Base-by-base conservation (phyloP, 192 early-diverging fungal species). In the Coemansia sp. region DNA sequence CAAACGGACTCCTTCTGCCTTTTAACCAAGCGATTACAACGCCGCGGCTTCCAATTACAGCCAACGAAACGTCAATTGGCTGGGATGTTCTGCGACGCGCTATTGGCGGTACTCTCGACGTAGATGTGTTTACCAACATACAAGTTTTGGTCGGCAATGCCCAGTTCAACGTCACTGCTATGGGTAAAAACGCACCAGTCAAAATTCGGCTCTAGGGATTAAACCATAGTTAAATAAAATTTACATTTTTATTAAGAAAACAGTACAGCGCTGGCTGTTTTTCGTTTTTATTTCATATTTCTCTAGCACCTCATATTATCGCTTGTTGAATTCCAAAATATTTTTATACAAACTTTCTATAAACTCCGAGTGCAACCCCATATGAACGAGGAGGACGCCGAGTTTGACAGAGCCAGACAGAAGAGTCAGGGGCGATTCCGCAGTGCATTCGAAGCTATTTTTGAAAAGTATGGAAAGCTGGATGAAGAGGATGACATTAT, bases 1-100 rank as follows among this genome's bases (percentile, higher is more conserved):
- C 55, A 39, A 61, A 61, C 7, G 72, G 72, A 12, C 23, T 75
- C 18, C 50, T 64, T 37, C 50, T 75, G 34, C 72, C 72, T 5
- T 69, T 45, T 17, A 51, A 65, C 18, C 62, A 34, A 14, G 59
- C 65, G 0, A 45, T 54, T 2, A 66, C 72, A 15, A 75, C 72
- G 10, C 72, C 72, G 25, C 53, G 62, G 1, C 53, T 75, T 17
- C 66, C 66, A 41, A 64, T 75, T 40, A 30, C 40, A 0, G 62
- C 72, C 27, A 75, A 75, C 39, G 62, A 68, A 34, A 75, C 72
- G n/a, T 69, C 72, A 1, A 75, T 75, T 34, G 72, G 72, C 40
- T 75, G 72, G 72, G 62, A 75, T 53, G 60, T 75, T 33, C 19
- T 75, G 24, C 66, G 63, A 12, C 61, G 51, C 22, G 72, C 72